Percentiles rank a stretch among this genome's conserved stretches.
These are phyloP conservation scores for Zasmidium cellare DNA, from an alignment of 2,329 filamentous ascomycete species.

Conservation along the genomic window DNA sequence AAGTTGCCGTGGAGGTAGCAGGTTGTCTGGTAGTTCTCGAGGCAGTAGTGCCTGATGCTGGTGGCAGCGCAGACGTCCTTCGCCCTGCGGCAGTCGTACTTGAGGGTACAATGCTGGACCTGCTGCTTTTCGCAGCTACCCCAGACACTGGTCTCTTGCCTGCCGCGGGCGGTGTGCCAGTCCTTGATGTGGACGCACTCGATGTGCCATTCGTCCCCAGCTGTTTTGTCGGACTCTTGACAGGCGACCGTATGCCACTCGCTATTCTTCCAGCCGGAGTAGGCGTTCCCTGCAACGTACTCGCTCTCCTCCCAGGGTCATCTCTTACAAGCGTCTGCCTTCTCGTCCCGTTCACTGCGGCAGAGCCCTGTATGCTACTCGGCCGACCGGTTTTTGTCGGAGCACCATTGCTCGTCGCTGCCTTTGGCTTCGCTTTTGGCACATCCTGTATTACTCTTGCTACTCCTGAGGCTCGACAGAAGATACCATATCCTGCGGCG, in stretches of 20 bases:
- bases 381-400: conserved; percentile 43
- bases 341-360: conserved; percentile 26
- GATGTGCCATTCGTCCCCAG: conserved; percentile 53
- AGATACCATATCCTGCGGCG: conserved; percentile 71
- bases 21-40: conserved; percentile 6
- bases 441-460: conserved; percentile 46
- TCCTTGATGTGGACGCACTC: conserved; percentile 62
- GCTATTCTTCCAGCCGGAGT: conserved; percentile 62
- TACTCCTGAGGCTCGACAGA: conserved; percentile 73
- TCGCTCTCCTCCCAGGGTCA: conserved; percentile 25
- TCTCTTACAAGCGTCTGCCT: conserved; percentile 28
- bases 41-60: conserved; percentile 28
- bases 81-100: conserved; percentile 22
- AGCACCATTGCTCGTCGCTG: conserved; percentile 28
- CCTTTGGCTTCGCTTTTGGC: conserved; percentile 25
- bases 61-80: conserved; percentile 32
- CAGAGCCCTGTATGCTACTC: conserved; percentile 37
- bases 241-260: conserved; percentile 67
- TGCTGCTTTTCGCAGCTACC: conserved; percentile 37
- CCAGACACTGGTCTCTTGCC: conserved; percentile 34
- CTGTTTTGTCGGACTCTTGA: conserved; percentile 78
- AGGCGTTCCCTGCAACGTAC: conserved; percentile 66
- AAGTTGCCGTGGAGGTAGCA: conserved; percentile 3
- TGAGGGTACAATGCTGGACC: conserved; percentile 55
- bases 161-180: conserved; percentile 62